A percentile compares a stretch with the other conserved stretches of the same genome.
Conservation (phyloP, 441 rosid genomes). For the Euphorbia corollata region DNA sequence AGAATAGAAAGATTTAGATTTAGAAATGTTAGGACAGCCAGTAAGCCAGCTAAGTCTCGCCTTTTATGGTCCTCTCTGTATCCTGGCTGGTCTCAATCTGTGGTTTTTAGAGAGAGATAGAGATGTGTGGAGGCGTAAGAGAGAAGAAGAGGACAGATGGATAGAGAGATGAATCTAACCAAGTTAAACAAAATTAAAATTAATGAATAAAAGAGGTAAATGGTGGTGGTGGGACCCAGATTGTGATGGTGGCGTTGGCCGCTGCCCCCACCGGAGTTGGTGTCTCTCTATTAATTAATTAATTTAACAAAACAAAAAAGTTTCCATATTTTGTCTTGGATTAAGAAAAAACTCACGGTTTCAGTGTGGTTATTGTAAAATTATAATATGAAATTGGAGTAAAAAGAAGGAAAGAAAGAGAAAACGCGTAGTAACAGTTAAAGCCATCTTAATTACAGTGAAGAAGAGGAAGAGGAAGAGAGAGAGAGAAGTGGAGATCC, state of each 20-base stretch:
- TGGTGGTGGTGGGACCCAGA: conserved; percentile 30
- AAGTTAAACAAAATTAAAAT: background rate
- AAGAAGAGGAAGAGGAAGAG: background rate
- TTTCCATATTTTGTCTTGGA: background rate
- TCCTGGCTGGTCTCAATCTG: conserved; percentile 31
- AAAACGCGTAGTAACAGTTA: conserved; percentile 17
- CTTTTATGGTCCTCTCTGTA: conserved; percentile 15
- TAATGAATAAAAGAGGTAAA: background rate
- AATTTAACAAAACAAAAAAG: background rate
- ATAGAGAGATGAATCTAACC: background rate
- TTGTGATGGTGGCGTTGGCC: conserved; percentile 41
- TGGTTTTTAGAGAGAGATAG: conserved; percentile 24
- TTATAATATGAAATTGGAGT: too few species aligned
- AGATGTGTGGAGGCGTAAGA: conserved; percentile 7
- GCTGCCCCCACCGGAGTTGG: conserved; percentile 33
- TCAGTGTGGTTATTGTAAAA: background rate
- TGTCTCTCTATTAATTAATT: background rate
- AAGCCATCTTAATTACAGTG: background rate
- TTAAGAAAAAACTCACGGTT: background rate
- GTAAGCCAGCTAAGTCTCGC: conserved; percentile 17
- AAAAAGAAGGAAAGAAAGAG: background rate
- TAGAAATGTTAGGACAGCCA: conserved; percentile 15
- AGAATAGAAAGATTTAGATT: background rate
- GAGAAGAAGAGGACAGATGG: conserved; percentile 22
- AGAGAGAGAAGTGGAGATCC: conserved; percentile 16